Evolutionary conservation across 345 rosid species (phyloP), one percentile per base, ranked within the genome.

Genomic region (Bruguiera parviflora): DNA sequence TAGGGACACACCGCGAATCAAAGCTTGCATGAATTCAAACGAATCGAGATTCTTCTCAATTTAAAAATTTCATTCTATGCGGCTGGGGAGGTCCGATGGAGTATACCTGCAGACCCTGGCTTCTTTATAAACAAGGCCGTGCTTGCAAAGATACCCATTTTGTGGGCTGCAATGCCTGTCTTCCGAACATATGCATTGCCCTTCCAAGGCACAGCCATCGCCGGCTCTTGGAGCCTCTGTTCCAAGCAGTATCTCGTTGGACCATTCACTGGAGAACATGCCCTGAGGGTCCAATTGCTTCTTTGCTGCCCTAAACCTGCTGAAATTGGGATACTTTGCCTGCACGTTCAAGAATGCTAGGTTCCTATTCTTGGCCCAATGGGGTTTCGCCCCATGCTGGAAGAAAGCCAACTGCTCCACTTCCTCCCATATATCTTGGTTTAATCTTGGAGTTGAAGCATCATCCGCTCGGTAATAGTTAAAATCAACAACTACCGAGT

Each of bases 151-250:
- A 63, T 86, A 89, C 65, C 93, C 93, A 63, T 83, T 80, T 18
- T 73, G 66, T 5, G 95, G 96, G 69, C 87, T 86, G 68, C 97
- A 89, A 52, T 89, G 89, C 37, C 78, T 78, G 46, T 91, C 96
- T 66, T 91, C 95, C 1, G 92, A 82, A 53, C 99, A 94, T 24
- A 88, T 72, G 66, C 98, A 94, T 56, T 78, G 84, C 49, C 98
- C 98, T 72, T 94, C 97, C 39, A 91, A 69, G 24, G 84, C 97
- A 72, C 97, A 91, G 19, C 93, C 96, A n/a, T 87, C 96, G 19
- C 86, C 96, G 13, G 70, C 69, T 71, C 79, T 78, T 8, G 10
- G 69, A 55, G 68, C 82, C 65, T 52, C 85, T 77, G 32, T 77
- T n/a, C 92, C 87, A 6, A 71, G 65, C 35, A 91, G 53, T 31